Evolutionary conservation across 768 basidiomycete genomes (phyloP).

Genomic region (Lactarius psammicola): DNA sequence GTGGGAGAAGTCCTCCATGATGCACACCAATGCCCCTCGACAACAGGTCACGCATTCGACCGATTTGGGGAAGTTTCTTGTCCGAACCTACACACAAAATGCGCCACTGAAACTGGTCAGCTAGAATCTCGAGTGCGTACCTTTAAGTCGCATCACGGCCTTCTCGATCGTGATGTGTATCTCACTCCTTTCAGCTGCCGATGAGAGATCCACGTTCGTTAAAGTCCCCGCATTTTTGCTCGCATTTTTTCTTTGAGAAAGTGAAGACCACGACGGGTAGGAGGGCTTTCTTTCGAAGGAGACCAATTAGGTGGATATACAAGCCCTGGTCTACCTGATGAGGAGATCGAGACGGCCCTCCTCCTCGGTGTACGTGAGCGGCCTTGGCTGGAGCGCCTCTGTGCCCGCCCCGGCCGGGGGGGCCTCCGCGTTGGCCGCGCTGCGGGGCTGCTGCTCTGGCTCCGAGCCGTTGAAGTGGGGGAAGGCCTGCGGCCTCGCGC

Average conservation of each 20-base stretch:
- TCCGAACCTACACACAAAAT: slow-evolving; percentile 63
- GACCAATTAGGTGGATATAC: slow-evolving; percentile 87
- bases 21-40: slow-evolving; percentile 95
- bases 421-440: slow-evolving; percentile 46
- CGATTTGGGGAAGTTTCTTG: slow-evolving; percentile 89
- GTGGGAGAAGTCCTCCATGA: slow-evolving; percentile 92
- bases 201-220: slow-evolving; percentile 84
- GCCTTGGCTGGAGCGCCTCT: slow-evolving; percentile 38
- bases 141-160: slow-evolving; percentile 87
- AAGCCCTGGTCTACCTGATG: slow-evolving; percentile 85
- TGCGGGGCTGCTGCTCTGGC: slow-evolving; percentile 66
- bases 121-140: slow-evolving; percentile 40
- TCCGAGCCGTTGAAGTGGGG: slow-evolving; percentile 80
- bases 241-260: slow-evolving; percentile 94
- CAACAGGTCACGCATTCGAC: slow-evolving; percentile 83
- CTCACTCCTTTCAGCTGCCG: slow-evolving; percentile 92
- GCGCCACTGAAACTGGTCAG: not conserved
- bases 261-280: slow-evolving; percentile 97
- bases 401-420: slow-evolving; percentile 46
- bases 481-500: slow-evolving; percentile 89
- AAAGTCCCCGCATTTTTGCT: slow-evolving; percentile 93
- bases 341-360: slow-evolving; percentile 49
- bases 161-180: slow-evolving; percentile 93
- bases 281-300: slow-evolving; percentile 80
- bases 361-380: slow-evolving; percentile 38